phyloP scores from a whole-genome alignment of 2,329 filamentous ascomycete species.

The Cladosporium phlei region DNA sequence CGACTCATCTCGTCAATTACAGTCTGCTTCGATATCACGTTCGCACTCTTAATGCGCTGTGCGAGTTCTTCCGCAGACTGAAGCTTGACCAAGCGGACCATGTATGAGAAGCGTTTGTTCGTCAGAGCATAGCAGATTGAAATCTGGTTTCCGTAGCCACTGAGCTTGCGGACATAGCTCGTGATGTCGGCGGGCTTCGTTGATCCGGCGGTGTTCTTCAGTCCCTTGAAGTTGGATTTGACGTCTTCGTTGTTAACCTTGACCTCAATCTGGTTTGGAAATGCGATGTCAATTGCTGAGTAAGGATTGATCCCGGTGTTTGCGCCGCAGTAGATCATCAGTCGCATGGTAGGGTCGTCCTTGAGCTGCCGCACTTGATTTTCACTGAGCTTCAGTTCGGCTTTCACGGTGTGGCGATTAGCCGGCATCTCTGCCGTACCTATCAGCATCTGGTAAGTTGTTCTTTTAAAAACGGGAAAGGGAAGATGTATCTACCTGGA shows the following conservation, averaged over 20 bases:
- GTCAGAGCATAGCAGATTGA: slow-evolving; percentile 91
- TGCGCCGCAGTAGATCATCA: slow-evolving; percentile 79
- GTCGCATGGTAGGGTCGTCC: slow-evolving; percentile 57
- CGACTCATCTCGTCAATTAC: slow-evolving; percentile 78
- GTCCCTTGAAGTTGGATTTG: slow-evolving; percentile 84
- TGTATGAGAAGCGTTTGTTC: slow-evolving; percentile 60
- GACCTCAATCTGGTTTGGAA: slow-evolving; percentile 88
- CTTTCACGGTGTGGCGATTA: slow-evolving; percentile 54
- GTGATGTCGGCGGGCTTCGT: slow-evolving; percentile 93
- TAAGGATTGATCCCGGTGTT: slow-evolving; percentile 51
- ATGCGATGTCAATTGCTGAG: slow-evolving; percentile 64
- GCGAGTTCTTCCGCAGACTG: slow-evolving; percentile 69
- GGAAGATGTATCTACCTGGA: slow-evolving; percentile 56
- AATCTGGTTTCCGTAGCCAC: slow-evolving; percentile 68
- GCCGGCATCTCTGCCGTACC: slow-evolving; percentile 51
- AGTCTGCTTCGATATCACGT: slow-evolving; percentile 71
- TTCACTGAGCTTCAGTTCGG: slow-evolving; percentile 55
- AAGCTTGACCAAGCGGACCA: slow-evolving; percentile 70
- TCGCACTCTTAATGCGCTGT: slow-evolving; percentile 58
- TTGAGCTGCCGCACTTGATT: slow-evolving; percentile 53
- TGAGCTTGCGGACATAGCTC: slow-evolving; percentile 63
- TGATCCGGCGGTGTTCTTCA: slow-evolving; percentile 95
- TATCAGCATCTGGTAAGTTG: slow-evolving; percentile 30
- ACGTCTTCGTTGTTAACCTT: slow-evolving; percentile 84
- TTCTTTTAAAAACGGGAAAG: slow-evolving; percentile 13